Evolutionary conservation across 2,329 filamentous ascomycete species (phyloP), one percentile per base, ranked within the genome.

Genomic region (Pseudocercospora crystallina): DNA sequence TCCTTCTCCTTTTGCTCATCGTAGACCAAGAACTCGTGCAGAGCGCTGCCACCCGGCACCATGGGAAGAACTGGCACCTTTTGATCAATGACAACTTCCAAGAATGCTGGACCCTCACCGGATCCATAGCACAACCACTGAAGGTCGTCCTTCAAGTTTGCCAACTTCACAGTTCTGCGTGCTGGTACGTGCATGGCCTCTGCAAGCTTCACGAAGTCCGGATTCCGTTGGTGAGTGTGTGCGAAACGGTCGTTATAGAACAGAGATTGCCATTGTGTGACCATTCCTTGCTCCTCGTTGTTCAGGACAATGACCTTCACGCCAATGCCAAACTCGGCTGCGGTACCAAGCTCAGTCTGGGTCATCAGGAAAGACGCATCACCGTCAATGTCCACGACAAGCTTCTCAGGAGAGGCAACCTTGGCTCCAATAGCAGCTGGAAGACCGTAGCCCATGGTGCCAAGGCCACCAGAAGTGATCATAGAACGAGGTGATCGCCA

Each of bases 361-460:
- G 94, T 97, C 94, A 99, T 97, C 80, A 90, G 89, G 78, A 99
- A 97, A 3, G 91, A 96, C n/a, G 92, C 94, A 70, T 97, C 94
- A 56, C 94, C 94, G 69, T 99, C 94, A 65, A 97, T 95, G 71
- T 97, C 92, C 53, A 97, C 84, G 54, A 97, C 92, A 43, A 95
- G 82, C 55, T 88, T 84, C 44, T 96, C 88, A 2, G 86, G 85
- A 39, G 80, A 79, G 13, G 85, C 87, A 43, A 96, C 92, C 79
- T 96, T 96, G 65, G 90, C 91, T 57, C 94, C 94, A 59, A 97
- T 97, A 57, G 94, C 91, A 17, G 91, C 89, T 17, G 94, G 94
- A 37, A 99, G 83, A 68, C 94, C 94, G 74, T 82, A 97, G 51
- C 94, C 94, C 94, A 97, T 97, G 13, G 90, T 95, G 55, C 91